Evolutionary conservation across 139 green algal species (phyloP), one percentile per base, ranked within the genome.

Genomic region (Volvox reticuliferus): DNA sequence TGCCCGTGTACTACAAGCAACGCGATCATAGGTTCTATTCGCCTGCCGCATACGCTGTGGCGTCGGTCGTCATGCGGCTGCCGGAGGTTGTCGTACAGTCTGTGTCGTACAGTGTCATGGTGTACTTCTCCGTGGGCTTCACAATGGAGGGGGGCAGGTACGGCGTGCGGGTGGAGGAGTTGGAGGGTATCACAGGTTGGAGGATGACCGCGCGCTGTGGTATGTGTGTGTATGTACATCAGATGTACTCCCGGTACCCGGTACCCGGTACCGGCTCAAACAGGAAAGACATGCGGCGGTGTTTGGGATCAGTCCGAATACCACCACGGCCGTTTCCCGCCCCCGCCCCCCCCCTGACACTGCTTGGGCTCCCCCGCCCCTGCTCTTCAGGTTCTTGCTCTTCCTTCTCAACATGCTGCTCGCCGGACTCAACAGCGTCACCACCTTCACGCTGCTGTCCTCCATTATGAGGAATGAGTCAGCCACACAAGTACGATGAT

Each of bases 1-100:
- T 88, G 73, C 76, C 88, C 26, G 93, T 99, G 28, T 98, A 96
- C 85, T 99, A 95, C 94, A 98, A 98, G 93, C 97, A 99, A 79
- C 91, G 96, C 3, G 91, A 97, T 91, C 93, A 94, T 69, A 65
- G 92, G 68, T 97, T 98, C 89, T 98, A 96, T 82, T 92, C 95
- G 0, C 55, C 96, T 18, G 94, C 67, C 20, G 18, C 84, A 21
- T 89, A 55, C 68, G 50, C 84, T 17, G 30, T 89, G 13, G 19
- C 18, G 24, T 89, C 92, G 63, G 88, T 91, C 13, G n/a, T 92
- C 0, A 67, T 92, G 44, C 93, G 94, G 65, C 89, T 98, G 12
- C 96, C 96, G 0, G 93, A 94, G 55, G 93, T 89, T 21, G 65
- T 95, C 24, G 24, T 96, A 32, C 93, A 97, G 79, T 80, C 93